Conservation (phyloP, 2,329 filamentous ascomycete genomes). For the Exophiala calicioides region DNA sequence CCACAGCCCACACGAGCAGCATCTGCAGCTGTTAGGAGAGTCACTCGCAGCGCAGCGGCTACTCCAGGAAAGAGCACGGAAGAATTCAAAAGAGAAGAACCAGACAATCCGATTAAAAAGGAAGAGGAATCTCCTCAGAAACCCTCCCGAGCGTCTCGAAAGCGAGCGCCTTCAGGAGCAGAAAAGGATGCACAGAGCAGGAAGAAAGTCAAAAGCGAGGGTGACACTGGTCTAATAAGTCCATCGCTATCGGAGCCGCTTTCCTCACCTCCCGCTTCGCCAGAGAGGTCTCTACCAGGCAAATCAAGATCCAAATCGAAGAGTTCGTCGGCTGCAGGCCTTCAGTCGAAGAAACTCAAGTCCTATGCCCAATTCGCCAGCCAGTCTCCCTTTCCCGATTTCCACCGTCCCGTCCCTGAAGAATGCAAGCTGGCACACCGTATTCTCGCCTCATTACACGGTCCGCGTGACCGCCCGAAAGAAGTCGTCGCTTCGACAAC, state of each 20-base stretch:
- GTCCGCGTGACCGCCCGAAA: slow-evolving; percentile 64
- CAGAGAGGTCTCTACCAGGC: neutral
- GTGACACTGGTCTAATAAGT: slow-evolving; percentile 5
- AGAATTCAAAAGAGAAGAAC: slow-evolving; percentile 10
- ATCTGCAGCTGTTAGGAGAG: slow-evolving; percentile 12
- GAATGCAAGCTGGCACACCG: slow-evolving; percentile 70
- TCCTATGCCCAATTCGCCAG: slow-evolving; percentile 48
- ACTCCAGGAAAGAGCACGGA: neutral
- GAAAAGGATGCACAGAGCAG: slow-evolving; percentile 5
- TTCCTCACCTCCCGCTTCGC: neutral
- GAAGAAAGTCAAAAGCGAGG: slow-evolving; percentile 22
- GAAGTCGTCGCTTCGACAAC: slow-evolving; percentile 68
- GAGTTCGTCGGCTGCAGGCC: slow-evolving; percentile 22
- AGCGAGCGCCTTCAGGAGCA: slow-evolving; percentile 7
- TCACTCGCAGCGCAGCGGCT: slow-evolving; percentile 16
- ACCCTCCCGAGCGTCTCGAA: slow-evolving; percentile 1
- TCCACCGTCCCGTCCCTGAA: slow-evolving; percentile 62
- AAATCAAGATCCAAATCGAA: slow-evolving; percentile 26
- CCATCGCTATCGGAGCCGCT: slow-evolving; percentile 8
- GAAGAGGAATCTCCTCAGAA: slow-evolving; percentile 15
- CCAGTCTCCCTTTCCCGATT: slow-evolving; percentile 68
- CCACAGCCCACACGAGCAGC: slow-evolving; percentile 8
- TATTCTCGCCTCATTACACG: slow-evolving; percentile 67
- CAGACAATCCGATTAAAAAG: slow-evolving; percentile 11
- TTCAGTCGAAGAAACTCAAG: slow-evolving; percentile 31